Percentiles rank a stretch among this genome's conserved stretches.
phyloP scores from a whole-genome alignment of 371 early-diverging fungal genomes.

The Mucor circinelloides region DNA sequence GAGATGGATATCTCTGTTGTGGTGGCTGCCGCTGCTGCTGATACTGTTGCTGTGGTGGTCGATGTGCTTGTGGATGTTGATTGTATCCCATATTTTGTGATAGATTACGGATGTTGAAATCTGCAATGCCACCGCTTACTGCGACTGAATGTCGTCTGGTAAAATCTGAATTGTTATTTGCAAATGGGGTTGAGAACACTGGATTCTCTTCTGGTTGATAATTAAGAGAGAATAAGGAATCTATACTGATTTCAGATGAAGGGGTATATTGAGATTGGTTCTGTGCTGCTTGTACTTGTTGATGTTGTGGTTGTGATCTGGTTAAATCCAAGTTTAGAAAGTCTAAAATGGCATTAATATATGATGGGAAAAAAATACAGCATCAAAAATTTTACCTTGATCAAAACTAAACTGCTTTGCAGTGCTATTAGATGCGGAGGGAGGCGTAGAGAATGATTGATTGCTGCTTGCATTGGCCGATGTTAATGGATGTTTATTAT shows the following conservation, averaged over 20 bases:
- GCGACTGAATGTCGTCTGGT: constrained; percentile 24
- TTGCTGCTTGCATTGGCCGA: background rate
- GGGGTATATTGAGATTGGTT: constrained; percentile 21
- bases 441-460: background rate
- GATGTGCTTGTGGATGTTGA: background rate
- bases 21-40: background rate
- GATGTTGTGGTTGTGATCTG: constrained; percentile 2
- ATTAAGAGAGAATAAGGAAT: constrained; percentile 4
- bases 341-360: constrained; percentile 3
- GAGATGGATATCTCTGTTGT: background rate
- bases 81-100: background rate
- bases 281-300: background rate
- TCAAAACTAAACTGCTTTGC: constrained; percentile 13
- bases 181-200: background rate
- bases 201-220: background rate
- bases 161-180: background rate
- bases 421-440: background rate
- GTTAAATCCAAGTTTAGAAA: constrained; percentile 13
- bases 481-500: constrained; percentile 4
- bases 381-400: constrained; percentile 14
- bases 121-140: constrained; percentile 13
- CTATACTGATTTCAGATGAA: background rate
- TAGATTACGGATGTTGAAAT: constrained; percentile 8
- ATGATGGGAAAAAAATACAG: constrained; percentile 6
- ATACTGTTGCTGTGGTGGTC: background rate